phyloP scores from a whole-genome alignment of 768 basidiomycete species.

The Leucosporidium yakuticum region DNA sequence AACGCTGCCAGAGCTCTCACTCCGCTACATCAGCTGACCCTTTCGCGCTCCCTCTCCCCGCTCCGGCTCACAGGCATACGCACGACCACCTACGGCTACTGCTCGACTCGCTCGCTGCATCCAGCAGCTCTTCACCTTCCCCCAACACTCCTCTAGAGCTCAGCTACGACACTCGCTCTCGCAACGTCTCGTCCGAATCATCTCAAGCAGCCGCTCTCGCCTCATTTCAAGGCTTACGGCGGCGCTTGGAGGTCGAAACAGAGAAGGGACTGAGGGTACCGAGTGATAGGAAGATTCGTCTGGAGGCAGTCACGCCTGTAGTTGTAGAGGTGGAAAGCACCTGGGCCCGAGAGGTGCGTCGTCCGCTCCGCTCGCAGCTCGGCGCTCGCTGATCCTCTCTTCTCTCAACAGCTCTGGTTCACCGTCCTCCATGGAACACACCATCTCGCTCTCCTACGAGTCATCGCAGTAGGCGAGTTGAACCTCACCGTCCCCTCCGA shows the following conservation, averaged over 20 bases:
- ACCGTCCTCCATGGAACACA: conserved; percentile 24
- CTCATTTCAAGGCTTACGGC: conserved; percentile 6
- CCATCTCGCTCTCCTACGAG: conserved; percentile 23
- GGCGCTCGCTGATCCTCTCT: background rate
- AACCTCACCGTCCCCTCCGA: conserved; percentile 19
- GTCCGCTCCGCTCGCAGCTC: background rate
- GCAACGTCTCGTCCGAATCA: conserved; percentile 29
- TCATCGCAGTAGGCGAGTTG: conserved; percentile 29
- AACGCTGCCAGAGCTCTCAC: too few relatives aligned
- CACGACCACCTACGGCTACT: conserved; percentile 31
- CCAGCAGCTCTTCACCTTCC: background rate
- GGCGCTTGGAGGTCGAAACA: conserved; percentile 1
- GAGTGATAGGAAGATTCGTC: conserved; percentile 4
- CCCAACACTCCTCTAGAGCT: background rate
- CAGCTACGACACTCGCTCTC: conserved; percentile 27
- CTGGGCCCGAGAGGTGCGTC: conserved; percentile 28
- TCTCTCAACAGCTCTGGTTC: conserved; percentile 20
- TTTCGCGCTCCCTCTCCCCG: background rate
- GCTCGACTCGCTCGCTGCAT: conserved; percentile 12
- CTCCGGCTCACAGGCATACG: conserved; percentile 9
- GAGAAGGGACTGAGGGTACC: background rate
- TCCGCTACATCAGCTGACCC: background rate
- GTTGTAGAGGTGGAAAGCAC: conserved; percentile 19
- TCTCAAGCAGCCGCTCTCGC: conserved; percentile 12
- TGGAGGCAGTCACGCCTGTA: conserved; percentile 29